Percentiles rank a stretch among this genome's conserved stretches.
Evolutionary conservation across 257 asterid genomes (phyloP).

Genomic region (Jacaranda copaia): DNA sequence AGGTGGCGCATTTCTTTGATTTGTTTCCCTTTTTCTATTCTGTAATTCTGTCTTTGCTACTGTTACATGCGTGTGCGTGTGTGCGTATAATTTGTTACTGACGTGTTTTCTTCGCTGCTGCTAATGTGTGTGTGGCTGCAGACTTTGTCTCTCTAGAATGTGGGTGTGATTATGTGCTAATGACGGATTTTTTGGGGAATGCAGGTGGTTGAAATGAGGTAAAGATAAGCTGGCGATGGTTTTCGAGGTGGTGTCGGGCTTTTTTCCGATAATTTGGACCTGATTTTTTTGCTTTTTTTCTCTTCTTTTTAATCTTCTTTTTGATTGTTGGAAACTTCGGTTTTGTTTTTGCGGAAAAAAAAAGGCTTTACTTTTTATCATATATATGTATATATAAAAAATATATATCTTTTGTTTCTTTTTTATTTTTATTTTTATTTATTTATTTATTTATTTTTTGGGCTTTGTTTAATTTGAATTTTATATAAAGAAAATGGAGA

Average conservation of each 20-base stretch:
- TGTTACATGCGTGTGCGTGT: background rate
- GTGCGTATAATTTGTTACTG: background rate
- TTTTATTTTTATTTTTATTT: conserved; percentile 12
- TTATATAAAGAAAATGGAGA: conserved; percentile 58
- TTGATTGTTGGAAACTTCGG: conserved; percentile 34
- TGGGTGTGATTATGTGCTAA: conserved; percentile 11
- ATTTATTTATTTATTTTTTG: no score
- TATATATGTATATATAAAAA: no score
- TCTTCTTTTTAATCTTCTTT: background rate
- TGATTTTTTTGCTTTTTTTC: background rate
- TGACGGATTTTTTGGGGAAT: background rate
- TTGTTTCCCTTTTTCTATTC: background rate
- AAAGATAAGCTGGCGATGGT: conserved; percentile 32
- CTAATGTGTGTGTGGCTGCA: background rate
- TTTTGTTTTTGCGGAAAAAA: background rate
- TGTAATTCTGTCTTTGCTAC: conserved; percentile 2
- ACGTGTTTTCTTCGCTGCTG: background rate
- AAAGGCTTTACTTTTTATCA: background rate
- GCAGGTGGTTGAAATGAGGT: conserved; percentile 36
- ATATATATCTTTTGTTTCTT: background rate
- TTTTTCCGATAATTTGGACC: conserved; percentile 48
- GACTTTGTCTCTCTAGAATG: conserved; percentile 8
- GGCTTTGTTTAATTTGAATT: conserved; percentile 28
- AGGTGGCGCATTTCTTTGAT: background rate
- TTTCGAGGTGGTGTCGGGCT: conserved; percentile 51